Percentiles rank a stretch among this genome's conserved stretches.
phyloP scores from a whole-genome alignment of 371 early-diverging fungal species.

The Circinella minor region DNA sequence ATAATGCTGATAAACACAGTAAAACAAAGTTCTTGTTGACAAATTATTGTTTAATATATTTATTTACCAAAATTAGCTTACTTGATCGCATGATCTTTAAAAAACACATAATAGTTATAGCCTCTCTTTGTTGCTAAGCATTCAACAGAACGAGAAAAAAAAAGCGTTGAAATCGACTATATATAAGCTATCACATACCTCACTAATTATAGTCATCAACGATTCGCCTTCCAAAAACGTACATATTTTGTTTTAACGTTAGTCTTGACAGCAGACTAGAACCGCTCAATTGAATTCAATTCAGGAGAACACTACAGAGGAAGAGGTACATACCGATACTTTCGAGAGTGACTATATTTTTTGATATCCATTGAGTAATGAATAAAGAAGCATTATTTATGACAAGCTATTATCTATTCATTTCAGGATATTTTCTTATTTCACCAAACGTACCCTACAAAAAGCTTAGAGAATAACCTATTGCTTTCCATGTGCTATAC shows the following conservation, averaged over 20 bases:
- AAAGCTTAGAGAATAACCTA: not conserved
- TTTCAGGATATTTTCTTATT: slow-evolving; percentile 23
- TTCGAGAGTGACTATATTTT: slow-evolving; percentile 11
- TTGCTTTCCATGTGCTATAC: slow-evolving; percentile 10
- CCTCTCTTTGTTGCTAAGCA: too few species aligned
- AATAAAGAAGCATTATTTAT: slow-evolving; percentile 24
- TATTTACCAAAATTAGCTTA: too few species aligned
- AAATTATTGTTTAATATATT: too few species aligned
- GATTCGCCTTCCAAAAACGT: not conserved
- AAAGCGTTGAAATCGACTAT: not conserved
- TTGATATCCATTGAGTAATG: slow-evolving; percentile 3
- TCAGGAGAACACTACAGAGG: not conserved
- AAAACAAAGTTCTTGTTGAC: too few species aligned
- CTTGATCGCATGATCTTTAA: too few species aligned
- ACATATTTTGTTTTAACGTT: not conserved
- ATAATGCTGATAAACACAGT: too few species aligned
- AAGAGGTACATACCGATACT: slow-evolving; percentile 20
- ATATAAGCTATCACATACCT: slow-evolving; percentile 3
- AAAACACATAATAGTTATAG: too few species aligned
- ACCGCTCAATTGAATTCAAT: slow-evolving; percentile 10
- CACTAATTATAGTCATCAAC: slow-evolving; percentile 4
- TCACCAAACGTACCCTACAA: slow-evolving; percentile 9
- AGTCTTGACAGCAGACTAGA: slow-evolving; percentile 8
- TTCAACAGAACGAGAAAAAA: too few species aligned
- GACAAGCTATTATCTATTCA: slow-evolving; percentile 21